Percentiles rank a stretch among this genome's conserved stretches.
Evolutionary conservation across 1,284 basidiomycete species (phyloP).

Genomic region (Apiotrichum mycotoxinovorans): DNA sequence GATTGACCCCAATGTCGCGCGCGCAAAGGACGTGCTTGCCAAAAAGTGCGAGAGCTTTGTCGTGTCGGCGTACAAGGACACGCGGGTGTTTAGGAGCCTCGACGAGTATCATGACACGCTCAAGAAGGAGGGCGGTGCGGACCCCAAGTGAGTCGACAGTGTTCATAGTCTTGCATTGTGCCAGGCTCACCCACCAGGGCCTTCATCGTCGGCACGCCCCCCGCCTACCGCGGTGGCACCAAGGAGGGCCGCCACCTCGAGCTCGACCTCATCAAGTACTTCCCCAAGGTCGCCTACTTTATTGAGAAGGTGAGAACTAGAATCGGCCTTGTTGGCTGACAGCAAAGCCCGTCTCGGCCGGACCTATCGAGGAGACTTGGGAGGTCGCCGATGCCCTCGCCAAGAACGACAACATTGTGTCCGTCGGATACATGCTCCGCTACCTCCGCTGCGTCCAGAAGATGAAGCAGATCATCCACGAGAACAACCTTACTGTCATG

Average conservation of each 20-base stretch:
- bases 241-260: conserved; percentile 82
- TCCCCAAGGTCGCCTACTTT: conserved; percentile 88
- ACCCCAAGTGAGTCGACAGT: conserved; percentile 52
- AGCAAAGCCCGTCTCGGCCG: conserved; percentile 73
- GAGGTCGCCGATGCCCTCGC: conserved; percentile 67
- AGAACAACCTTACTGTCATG: conserved; percentile 94
- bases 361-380: conserved; percentile 57
- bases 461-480: conserved; percentile 95
- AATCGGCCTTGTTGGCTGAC: not conserved
- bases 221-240: conserved; percentile 82
- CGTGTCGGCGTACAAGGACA: conserved; percentile 88
- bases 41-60: conserved; percentile 94
- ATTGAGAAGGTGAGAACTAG: conserved; percentile 64
- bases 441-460: conserved; percentile 95
- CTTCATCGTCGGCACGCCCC: conserved; percentile 86
- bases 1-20: conserved; percentile 83
- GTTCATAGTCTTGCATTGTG: no score
- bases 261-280: conserved; percentile 78
- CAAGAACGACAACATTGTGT: conserved; percentile 72
- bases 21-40: conserved; percentile 73
- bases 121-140: conserved; percentile 49
- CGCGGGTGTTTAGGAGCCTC: conserved; percentile 78
- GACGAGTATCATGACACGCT: conserved; percentile 76
- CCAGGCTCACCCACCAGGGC: conserved; percentile 50
- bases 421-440: conserved; percentile 87